Percentiles rank a stretch among this genome's conserved stretches.
Conservation (phyloP, 2,329 filamentous ascomycete species). For the Penicillium sclerotiorum region DNA sequence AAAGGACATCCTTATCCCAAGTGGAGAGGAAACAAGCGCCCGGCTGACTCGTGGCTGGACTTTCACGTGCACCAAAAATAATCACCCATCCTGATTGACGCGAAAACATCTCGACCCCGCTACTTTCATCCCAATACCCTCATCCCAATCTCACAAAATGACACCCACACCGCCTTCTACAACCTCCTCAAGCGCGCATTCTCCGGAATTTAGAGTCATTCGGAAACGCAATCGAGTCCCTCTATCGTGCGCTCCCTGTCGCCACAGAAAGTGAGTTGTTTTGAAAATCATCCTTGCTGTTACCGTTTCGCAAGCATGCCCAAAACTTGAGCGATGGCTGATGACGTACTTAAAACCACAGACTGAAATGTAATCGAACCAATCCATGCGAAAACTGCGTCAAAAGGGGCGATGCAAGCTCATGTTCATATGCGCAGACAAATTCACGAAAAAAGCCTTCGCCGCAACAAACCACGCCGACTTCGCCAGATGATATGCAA, state of each 20-base stretch:
- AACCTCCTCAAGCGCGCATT: slow-evolving; percentile 73
- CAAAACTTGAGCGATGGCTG: no score
- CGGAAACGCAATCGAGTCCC: slow-evolving; percentile 91
- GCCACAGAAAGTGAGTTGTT: slow-evolving; percentile 77
- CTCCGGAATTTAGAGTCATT: slow-evolving; percentile 85
- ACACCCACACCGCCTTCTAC: slow-evolving; percentile 54
- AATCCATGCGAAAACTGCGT: slow-evolving; percentile 93
- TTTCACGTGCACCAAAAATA: neutral
- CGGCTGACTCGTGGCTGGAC: no score
- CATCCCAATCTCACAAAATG: slow-evolving; percentile 26
- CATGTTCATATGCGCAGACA: slow-evolving; percentile 79
- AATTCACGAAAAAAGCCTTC: slow-evolving; percentile 70
- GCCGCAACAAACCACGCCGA: slow-evolving; percentile 58
- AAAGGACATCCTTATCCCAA: neutral
- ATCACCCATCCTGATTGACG: no score
- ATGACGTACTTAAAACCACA: slow-evolving; percentile 29
- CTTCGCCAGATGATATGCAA: slow-evolving; percentile 92
- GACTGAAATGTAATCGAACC: slow-evolving; percentile 88
- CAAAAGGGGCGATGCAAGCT: slow-evolving; percentile 77
- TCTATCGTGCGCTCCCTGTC: slow-evolving; percentile 86
- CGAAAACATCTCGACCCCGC: neutral
- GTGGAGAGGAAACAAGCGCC: neutral
- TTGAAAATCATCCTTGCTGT: neutral
- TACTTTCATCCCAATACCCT: neutral
- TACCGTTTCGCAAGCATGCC: no score